These are phyloP conservation scores for Sporothrix brunneoviolacea DNA, from an alignment of 2,329 filamentous ascomycete species.

Conservation along the genomic window DNA sequence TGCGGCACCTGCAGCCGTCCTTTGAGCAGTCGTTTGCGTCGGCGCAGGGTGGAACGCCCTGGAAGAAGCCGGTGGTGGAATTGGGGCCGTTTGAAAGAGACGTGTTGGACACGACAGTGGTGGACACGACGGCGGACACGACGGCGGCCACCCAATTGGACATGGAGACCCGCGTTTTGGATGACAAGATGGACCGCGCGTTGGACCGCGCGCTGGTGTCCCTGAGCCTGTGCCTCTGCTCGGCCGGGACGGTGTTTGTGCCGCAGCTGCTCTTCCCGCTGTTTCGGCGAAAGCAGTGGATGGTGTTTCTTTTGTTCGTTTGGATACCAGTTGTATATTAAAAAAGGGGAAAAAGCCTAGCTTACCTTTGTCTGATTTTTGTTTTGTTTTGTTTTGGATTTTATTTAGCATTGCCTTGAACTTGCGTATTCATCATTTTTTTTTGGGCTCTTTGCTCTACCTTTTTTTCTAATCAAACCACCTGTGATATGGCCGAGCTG, in stretches of 20 bases:
- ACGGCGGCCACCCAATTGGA: not conserved
- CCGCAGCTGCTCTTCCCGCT: not conserved
- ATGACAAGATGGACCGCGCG: not conserved
- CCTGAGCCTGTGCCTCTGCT: not conserved
- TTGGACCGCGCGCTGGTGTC: slow-evolving; percentile 1
- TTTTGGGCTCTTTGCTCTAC: not conserved
- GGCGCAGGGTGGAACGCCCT: too few relatives aligned
- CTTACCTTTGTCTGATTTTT: not conserved
- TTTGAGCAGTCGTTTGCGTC: too few relatives aligned
- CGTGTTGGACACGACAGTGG: too few relatives aligned
- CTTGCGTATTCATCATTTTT: not conserved
- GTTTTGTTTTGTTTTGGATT: not conserved
- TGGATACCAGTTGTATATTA: slow-evolving; percentile 15
- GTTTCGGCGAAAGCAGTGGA: not conserved
- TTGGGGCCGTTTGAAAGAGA: too few relatives aligned
- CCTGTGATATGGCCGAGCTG: too few relatives aligned
- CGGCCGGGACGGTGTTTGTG: not conserved
- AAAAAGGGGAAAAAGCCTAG: not conserved
- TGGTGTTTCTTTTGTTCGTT: slow-evolving; percentile 6
- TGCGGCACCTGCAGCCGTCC: not conserved
- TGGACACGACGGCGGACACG: too few relatives aligned
- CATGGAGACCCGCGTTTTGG: not conserved
- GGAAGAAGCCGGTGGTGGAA: too few relatives aligned
- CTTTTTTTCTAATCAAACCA: too few relatives aligned
- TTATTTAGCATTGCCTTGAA: not conserved